Evolutionary conservation across 345 rosid species (phyloP).

Genomic region (Durio zibethinus): DNA sequence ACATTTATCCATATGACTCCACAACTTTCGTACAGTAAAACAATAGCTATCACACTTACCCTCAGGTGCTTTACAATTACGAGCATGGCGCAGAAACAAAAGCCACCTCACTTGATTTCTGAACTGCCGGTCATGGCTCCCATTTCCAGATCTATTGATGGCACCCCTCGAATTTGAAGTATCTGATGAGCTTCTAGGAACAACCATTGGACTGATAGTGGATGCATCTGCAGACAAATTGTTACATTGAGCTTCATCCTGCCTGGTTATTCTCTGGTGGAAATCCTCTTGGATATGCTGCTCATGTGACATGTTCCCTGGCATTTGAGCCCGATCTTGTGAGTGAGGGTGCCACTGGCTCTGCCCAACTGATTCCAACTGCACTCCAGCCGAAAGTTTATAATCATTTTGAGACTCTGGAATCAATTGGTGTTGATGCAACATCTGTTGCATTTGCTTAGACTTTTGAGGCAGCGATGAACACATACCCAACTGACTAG

Average conservation of each 20-base stretch:
- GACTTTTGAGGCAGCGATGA: constrained; percentile 49
- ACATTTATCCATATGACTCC: constrained; percentile 79
- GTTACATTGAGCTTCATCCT: constrained; percentile 77
- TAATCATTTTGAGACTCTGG: constrained; percentile 50
- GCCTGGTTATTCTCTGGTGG: constrained; percentile 60
- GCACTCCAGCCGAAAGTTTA: constrained; percentile 46
- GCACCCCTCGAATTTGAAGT: constrained; percentile 41
- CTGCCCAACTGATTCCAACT: constrained; percentile 48
- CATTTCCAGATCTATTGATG: constrained; percentile 46
- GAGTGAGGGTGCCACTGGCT: constrained; percentile 63
- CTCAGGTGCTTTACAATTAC: constrained; percentile 69
- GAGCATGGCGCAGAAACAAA: constrained; percentile 83
- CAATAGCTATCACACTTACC: constrained; percentile 82
- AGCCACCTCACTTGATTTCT: constrained; percentile 84
- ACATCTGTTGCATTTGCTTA: constrained; percentile 58
- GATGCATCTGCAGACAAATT: constrained; percentile 60
- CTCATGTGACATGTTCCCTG: constrained; percentile 50
- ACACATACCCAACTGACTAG: constrained; percentile 42
- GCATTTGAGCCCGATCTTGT: constrained; percentile 46
- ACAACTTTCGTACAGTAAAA: constrained; percentile 53
- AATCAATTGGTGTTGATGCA: constrained; percentile 47
- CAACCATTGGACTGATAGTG: constrained; percentile 38
- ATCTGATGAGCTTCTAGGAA: constrained; percentile 44
- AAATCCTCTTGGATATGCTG: constrained; percentile 77
- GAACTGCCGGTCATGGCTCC: constrained; percentile 53